Evolutionary conservation across 2,329 filamentous ascomycete genomes (phyloP).

Genomic region (Aureobasidium subglaciale): DNA sequence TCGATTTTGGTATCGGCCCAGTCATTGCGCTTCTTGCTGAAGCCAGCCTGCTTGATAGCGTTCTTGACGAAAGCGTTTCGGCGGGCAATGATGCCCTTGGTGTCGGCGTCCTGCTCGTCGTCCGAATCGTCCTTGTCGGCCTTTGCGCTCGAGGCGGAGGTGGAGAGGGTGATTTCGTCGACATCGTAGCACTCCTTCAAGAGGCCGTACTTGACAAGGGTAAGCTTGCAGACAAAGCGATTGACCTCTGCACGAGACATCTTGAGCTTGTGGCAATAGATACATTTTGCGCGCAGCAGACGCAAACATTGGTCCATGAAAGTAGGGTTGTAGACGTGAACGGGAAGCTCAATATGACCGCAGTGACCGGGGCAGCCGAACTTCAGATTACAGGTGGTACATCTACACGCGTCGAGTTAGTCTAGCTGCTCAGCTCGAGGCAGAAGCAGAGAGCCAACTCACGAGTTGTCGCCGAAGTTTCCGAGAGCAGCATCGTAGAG

Average conservation of each 20-base stretch:
- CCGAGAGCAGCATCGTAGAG: conserved; percentile 89
- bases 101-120: conserved; percentile 53
- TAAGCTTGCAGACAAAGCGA: conserved; percentile 74
- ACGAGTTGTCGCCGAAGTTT: conserved; percentile 80
- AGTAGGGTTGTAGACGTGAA: conserved; percentile 90
- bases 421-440: not conserved
- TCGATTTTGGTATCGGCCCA: conserved; percentile 66
- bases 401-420: conserved; percentile 46
- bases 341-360: conserved; percentile 90
- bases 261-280: conserved; percentile 83
- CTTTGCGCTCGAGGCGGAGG: conserved; percentile 19
- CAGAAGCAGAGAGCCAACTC: conserved; percentile 33
- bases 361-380: conserved; percentile 84
- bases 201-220: conserved; percentile 77
- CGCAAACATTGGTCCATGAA: conserved; percentile 90
- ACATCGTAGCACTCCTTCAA: conserved; percentile 57
- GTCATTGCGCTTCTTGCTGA: conserved; percentile 37
- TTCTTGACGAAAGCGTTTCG: conserved; percentile 64
- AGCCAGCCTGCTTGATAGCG: conserved; percentile 56
- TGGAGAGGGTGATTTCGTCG: conserved; percentile 39
- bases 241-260: conserved; percentile 70
- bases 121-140: conserved; percentile 46
- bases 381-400: conserved; percentile 83
- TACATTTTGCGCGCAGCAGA: conserved; percentile 77
- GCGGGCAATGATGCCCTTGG: conserved; percentile 48